Percentiles rank a stretch among this genome's conserved stretches.
Evolutionary conservation across 202 grass and related monocot genomes (phyloP).

Genomic region (Carex arenaria): DNA sequence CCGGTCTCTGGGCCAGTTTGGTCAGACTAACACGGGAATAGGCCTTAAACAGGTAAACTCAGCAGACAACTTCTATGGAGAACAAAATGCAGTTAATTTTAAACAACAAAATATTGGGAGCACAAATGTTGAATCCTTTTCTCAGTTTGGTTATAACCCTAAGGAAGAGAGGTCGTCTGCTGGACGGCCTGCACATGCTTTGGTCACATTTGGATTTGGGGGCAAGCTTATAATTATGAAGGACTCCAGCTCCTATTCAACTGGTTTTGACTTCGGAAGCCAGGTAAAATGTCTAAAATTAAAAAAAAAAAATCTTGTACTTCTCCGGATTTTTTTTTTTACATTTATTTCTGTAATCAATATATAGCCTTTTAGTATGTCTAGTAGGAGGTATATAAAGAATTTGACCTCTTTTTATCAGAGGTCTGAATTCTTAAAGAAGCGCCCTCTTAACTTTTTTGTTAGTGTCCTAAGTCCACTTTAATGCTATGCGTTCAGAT

Average conservation of each 20-base stretch:
- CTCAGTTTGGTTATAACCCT: slow-evolving; percentile 48
- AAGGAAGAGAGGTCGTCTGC: slow-evolving; percentile 64
- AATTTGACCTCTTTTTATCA: not conserved
- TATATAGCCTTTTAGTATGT: not conserved
- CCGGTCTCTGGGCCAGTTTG: slow-evolving; percentile 10
- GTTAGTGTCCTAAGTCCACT: not conserved
- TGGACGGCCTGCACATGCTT: slow-evolving; percentile 72
- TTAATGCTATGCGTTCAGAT: not conserved
- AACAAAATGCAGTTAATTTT: slow-evolving; percentile 49
- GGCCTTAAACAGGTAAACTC: slow-evolving; percentile 40
- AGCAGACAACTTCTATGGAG: slow-evolving; percentile 47
- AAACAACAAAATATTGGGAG: slow-evolving; percentile 51
- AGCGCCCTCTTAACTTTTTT: not conserved
- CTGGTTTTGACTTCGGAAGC: slow-evolving; percentile 53
- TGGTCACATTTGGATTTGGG: slow-evolving; percentile 93
- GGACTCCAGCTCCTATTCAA: slow-evolving; percentile 43
- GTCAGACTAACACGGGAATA: slow-evolving; percentile 4
- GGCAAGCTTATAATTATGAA: slow-evolving; percentile 87
- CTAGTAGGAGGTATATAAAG: not conserved
- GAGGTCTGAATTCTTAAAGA: not conserved
- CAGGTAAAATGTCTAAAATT: slow-evolving; percentile 43
- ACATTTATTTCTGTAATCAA: not conserved
- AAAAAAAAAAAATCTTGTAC: not conserved
- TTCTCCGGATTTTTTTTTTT: not conserved
- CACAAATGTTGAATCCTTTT: slow-evolving; percentile 32